phyloP scores from a whole-genome alignment of 1,284 basidiomycete species.

The Cryptococcus depauperatus region DNA sequence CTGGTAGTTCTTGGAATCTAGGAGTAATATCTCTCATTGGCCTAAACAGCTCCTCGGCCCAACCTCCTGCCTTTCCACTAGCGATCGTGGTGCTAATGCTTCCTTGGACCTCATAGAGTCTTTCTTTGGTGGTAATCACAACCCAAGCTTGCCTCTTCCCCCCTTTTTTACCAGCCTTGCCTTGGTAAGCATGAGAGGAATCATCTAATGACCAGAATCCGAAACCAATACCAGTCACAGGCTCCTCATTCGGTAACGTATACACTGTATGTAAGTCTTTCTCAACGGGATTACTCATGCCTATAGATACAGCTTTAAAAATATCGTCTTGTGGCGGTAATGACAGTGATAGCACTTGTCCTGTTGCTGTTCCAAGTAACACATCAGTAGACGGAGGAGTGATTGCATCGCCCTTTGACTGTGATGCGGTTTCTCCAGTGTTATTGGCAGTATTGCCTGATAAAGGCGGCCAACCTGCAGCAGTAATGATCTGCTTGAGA shows the following conservation, averaged over 20 bases:
- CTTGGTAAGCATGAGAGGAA: background rate
- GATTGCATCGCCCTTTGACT: slow-evolving; percentile 23
- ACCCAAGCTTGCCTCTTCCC: slow-evolving; percentile 47
- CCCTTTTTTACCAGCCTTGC: slow-evolving; percentile 10
- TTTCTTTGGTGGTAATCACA: slow-evolving; percentile 75
- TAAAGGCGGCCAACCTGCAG: background rate
- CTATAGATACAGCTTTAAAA: slow-evolving; percentile 63
- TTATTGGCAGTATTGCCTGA: background rate
- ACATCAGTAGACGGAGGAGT: slow-evolving; percentile 36
- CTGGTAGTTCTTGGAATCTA: slow-evolving; percentile 78
- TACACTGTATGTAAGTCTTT: slow-evolving; percentile 70
- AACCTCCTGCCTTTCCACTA: slow-evolving; percentile 54
- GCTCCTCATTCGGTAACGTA: slow-evolving; percentile 65
- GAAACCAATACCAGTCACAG: slow-evolving; percentile 73
- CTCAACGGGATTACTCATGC: slow-evolving; percentile 40
- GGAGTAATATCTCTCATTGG: slow-evolving; percentile 64
- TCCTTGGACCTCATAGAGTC: slow-evolving; percentile 87
- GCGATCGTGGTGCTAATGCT: slow-evolving; percentile 37
- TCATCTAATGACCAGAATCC: slow-evolving; percentile 50
- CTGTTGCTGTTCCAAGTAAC: slow-evolving; percentile 77
- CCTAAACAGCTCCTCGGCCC: slow-evolving; percentile 65
- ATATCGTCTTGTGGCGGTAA: slow-evolving; percentile 74
- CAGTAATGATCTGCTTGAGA: slow-evolving; percentile 69
- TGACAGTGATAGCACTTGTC: slow-evolving; percentile 69
- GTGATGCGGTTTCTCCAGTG: slow-evolving; percentile 1